Evolutionary conservation across 768 basidiomycete genomes (phyloP).

Genomic region (Mycena rosella): DNA sequence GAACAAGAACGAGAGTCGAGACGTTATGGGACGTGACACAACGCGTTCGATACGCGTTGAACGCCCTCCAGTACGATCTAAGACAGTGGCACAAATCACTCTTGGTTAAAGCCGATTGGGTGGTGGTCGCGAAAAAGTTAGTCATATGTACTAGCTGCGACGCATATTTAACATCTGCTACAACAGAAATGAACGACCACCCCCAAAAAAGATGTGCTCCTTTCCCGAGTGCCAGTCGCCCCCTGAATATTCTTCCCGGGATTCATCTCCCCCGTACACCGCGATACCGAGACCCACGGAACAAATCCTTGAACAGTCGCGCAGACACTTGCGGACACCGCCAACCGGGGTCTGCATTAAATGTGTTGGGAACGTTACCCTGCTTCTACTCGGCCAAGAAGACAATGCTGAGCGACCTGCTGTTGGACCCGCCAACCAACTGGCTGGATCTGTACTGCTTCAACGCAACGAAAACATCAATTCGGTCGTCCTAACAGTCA

Average conservation of each 20-base stretch:
- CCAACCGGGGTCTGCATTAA: background rate
- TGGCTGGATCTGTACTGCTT: slow-evolving; percentile 5
- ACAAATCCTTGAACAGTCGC: slow-evolving; percentile 3
- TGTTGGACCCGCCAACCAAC: background rate
- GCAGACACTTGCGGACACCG: background rate
- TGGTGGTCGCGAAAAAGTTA: background rate
- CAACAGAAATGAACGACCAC: too few species aligned
- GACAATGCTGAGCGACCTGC: background rate
- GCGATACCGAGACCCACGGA: background rate
- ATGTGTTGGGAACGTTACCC: background rate
- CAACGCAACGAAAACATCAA: slow-evolving; percentile 2
- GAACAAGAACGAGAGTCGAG: too few species aligned
- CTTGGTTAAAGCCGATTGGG: slow-evolving; percentile 11
- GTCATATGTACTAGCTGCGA: too few species aligned
- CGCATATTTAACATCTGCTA: too few species aligned
- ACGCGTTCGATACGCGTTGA: background rate
- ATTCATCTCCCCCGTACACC: background rate
- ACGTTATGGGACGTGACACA: background rate
- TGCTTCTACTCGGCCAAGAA: slow-evolving; percentile 9
- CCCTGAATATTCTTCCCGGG: background rate
- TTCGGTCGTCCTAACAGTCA: slow-evolving; percentile 17
- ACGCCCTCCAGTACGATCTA: too few species aligned
- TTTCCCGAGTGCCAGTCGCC: background rate
- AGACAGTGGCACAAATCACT: too few species aligned
- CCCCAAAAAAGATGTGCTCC: slow-evolving; percentile 1